Percentiles rank a stretch among this genome's conserved stretches.
Conservation (phyloP, 352 stramenopile species). For the Globisporangium uncinulatum region DNA sequence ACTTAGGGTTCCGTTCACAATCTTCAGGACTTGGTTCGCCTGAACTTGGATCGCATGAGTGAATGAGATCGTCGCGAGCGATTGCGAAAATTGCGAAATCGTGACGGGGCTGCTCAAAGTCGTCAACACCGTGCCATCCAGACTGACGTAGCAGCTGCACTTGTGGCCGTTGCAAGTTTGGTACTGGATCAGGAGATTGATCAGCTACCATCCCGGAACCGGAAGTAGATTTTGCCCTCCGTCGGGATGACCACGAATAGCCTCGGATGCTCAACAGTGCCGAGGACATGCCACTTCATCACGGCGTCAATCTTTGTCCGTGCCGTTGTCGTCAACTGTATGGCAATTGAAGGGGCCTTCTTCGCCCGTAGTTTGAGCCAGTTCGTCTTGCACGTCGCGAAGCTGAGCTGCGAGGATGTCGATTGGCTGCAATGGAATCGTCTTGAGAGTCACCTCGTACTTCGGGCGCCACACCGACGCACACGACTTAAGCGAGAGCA, state of each 20-base stretch:
- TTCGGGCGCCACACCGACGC: slow-evolving; percentile 2
- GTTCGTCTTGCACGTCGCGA: slow-evolving; percentile 6
- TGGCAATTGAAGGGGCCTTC: not conserved
- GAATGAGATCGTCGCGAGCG: not conserved
- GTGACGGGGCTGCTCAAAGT: not conserved
- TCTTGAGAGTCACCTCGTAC: slow-evolving; percentile 3
- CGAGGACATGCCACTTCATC: not conserved
- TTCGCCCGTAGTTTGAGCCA: not conserved
- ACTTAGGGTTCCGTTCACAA: no score
- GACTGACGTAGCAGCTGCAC: not conserved
- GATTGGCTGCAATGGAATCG: not conserved
- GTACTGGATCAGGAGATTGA: not conserved
- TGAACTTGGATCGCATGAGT: not conserved
- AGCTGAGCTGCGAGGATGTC: slow-evolving; percentile 8
- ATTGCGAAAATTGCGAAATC: not conserved
- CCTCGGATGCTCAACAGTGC: not conserved
- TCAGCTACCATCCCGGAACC: not conserved
- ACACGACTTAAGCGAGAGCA: not conserved
- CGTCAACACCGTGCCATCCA: not conserved
- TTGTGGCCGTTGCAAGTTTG: not conserved
- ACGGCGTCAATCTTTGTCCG: not conserved
- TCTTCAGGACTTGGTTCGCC: not conserved
- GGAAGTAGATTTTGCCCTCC: not conserved
- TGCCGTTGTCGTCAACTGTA: not conserved
- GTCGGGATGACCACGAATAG: not conserved